Conservation (phyloP, 768 basidiomycete species). For the Galerina marginata region DNA sequence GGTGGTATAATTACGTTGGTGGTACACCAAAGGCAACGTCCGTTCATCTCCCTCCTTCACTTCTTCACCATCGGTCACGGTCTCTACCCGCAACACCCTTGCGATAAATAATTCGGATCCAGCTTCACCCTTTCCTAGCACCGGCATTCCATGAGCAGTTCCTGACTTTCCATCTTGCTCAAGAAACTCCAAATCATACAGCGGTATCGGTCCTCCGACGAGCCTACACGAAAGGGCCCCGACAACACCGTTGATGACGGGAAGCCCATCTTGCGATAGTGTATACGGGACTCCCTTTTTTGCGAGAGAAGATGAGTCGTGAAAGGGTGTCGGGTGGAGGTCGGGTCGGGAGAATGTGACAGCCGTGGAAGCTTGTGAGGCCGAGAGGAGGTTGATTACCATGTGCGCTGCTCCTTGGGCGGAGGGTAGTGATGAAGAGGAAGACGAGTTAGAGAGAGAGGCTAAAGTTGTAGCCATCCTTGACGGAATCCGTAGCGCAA, state of each 20-base stretch:
- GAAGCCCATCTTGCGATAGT: slow-evolving; percentile 58
- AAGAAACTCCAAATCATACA: slow-evolving; percentile 58
- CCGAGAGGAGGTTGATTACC: slow-evolving; percentile 82
- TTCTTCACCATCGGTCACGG: slow-evolving; percentile 15
- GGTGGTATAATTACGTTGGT: slow-evolving; percentile 64
- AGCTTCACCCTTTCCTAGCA: slow-evolving; percentile 30
- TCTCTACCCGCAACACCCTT: slow-evolving; percentile 67
- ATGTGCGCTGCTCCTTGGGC: slow-evolving; percentile 45
- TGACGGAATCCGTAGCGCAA: slow-evolving; percentile 89
- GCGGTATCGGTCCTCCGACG: slow-evolving; percentile 61
- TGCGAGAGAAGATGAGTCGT: slow-evolving; percentile 12
- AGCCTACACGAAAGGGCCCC: slow-evolving; percentile 79
- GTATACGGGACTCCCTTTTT: slow-evolving; percentile 38
- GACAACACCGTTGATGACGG: slow-evolving; percentile 61
- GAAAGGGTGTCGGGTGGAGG: slow-evolving; percentile 65
- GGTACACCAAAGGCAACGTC: slow-evolving; percentile 66
- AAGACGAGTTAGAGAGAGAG: slow-evolving; percentile 20
- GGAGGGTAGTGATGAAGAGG: background rate
- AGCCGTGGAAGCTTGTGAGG: slow-evolving; percentile 66
- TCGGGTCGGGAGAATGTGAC: slow-evolving; percentile 76
- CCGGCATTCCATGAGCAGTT: slow-evolving; percentile 7
- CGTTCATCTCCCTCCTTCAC: slow-evolving; percentile 29
- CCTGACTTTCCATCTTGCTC: slow-evolving; percentile 22
- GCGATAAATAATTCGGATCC: slow-evolving; percentile 83
- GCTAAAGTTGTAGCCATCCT: slow-evolving; percentile 76